These are phyloP conservation scores for Acmispon strigosus DNA, from an alignment of 306 rosid genomes.

Conservation along the genomic window DNA sequence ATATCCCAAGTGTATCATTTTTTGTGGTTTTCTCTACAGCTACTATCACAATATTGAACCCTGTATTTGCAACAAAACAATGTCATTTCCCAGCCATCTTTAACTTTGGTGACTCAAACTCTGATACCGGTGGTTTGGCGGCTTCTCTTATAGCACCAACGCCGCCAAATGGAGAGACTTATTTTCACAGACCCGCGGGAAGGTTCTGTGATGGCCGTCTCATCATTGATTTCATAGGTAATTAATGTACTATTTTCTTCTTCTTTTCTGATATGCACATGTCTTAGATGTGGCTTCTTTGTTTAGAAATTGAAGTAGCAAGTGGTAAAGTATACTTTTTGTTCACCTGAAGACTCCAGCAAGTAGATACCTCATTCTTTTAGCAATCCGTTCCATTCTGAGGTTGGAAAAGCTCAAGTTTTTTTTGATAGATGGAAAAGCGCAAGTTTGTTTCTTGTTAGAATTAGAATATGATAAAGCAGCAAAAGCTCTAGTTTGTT, in stretches of 20 bases:
- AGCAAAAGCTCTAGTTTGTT: too few species aligned
- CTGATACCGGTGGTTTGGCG: constrained; percentile 45
- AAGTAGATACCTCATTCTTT: too few species aligned
- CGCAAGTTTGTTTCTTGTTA: background rate
- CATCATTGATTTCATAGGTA: constrained; percentile 44
- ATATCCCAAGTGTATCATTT: background rate
- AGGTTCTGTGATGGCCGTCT: constrained; percentile 45
- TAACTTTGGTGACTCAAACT: constrained; percentile 50
- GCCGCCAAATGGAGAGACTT: constrained; percentile 48
- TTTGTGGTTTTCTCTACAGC: background rate
- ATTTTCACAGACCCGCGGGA: constrained; percentile 28
- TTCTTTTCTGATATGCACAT: background rate
- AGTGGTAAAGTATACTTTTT: background rate
- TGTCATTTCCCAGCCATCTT: constrained; percentile 47
- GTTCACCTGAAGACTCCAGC: too few species aligned
- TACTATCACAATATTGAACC: background rate
- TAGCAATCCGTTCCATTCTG: background rate
- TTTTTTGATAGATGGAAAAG: background rate
- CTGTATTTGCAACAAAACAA: background rate
- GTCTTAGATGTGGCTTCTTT: background rate
- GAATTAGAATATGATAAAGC: too few species aligned
- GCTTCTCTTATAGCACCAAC: background rate
- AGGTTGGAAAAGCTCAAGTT: background rate
- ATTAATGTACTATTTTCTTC: background rate
- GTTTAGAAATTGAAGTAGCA: too few species aligned